Evolutionary conservation across 106 monocot genomes (phyloP), one percentile per base, ranked within the genome.

Genomic region (Gastrodia elata): DNA sequence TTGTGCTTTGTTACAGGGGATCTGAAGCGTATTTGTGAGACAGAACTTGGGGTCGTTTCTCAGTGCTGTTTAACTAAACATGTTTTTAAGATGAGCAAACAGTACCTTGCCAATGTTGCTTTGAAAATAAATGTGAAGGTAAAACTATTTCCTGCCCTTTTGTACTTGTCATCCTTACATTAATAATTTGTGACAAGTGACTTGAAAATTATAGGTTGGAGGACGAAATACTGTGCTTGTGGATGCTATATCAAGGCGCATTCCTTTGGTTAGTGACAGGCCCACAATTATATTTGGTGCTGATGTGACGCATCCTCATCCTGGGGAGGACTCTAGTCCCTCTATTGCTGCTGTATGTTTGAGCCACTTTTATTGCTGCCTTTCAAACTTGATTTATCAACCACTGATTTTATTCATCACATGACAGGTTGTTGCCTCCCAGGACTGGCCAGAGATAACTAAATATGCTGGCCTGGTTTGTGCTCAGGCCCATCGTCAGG

Each of bases 71-170:
- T 88, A 16, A 82, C 80, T 8, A 88, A 82, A 46, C 75, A 91
- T 76, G 86, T 88, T 3, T 77, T 76, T 72, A 86, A 79, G 78
- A 78, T 71, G 15, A 78, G 71, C 70, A 80, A 78, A n/a, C 88
- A 92, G 41, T 89, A 84, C 43, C 76, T 92, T 2, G 88, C 92
- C 20, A 92, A 92, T 77, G 77, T 92, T 20, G 76, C 88, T 39
- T 68, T 92, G 22, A 92, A 92, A 74, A 92, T 92, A 56, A 92
- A 92, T 77, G 92, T 92, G 0, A 92, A 92, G 82, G 92, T 91
- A 9, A 43, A 22, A 42, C 3, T 38, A 24, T 56, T 39, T 30
- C 13, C 34, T 59, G 0, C 11, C 16, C 27, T 42, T 9, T 1
- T 44, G 1, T 14, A 52, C 20, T 18, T 42, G 4, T 26, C 57